Conservation (phyloP, 2,329 filamentous ascomycete species). For the Blastomyces percursus region DNA sequence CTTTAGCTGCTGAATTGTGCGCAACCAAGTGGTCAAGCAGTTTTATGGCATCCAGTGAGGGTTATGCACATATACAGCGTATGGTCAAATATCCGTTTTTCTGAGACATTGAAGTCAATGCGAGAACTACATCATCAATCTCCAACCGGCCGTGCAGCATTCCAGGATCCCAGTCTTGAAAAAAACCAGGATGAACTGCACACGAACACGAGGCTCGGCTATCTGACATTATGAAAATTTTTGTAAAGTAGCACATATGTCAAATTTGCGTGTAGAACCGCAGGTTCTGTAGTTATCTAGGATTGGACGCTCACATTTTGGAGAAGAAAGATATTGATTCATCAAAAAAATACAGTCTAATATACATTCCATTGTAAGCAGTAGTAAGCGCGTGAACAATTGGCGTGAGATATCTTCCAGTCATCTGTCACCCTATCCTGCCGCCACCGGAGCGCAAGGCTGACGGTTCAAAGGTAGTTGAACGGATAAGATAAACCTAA, state of each 20-base stretch:
- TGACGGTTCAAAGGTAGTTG: neutral
- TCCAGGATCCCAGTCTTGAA: neutral
- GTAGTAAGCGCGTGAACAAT: neutral
- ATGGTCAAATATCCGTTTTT: neutral
- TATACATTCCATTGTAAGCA: neutral
- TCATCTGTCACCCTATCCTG: neutral
- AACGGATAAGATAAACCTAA: neutral
- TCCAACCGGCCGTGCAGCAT: neutral
- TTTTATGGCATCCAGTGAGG: neutral
- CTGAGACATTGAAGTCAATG: neutral
- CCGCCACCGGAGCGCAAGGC: neutral
- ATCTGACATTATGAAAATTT: neutral
- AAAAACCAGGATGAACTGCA: neutral
- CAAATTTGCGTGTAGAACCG: neutral
- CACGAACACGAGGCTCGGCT: neutral
- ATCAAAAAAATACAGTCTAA: conserved; percentile 3
- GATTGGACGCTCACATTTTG: neutral
- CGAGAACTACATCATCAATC: neutral
- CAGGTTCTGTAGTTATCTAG: neutral
- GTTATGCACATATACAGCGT: neutral
- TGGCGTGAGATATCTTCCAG: neutral
- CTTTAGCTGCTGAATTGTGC: neutral
- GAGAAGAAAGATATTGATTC: neutral
- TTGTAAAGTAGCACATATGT: neutral
- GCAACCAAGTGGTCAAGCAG: neutral